Evolutionary conservation across 139 green algal genomes (phyloP).

Genomic region (Edaphochlamys debaryana): DNA sequence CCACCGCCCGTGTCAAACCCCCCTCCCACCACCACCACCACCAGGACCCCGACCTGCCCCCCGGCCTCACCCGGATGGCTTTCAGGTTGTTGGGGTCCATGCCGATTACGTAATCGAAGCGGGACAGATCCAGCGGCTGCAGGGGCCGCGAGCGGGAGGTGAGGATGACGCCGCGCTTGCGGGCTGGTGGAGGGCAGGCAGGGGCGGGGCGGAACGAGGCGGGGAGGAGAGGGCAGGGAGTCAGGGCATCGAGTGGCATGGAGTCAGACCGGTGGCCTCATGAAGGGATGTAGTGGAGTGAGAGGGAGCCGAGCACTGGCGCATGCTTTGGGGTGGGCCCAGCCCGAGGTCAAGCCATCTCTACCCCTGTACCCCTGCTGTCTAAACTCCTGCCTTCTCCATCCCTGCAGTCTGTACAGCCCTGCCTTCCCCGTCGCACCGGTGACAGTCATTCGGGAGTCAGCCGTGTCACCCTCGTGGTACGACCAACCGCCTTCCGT

Average conservation of each 20-base stretch:
- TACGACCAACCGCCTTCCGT: conserved; percentile 78
- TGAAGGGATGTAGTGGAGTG: too few relatives aligned
- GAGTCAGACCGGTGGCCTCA: too few relatives aligned
- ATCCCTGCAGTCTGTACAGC: not conserved
- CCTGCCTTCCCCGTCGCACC: conserved; percentile 31
- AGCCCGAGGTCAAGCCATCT: too few relatives aligned
- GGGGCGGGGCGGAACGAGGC: not conserved
- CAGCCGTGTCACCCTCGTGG: conserved; percentile 87
- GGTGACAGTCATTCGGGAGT: conserved; percentile 84
- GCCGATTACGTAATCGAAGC: conserved; percentile 90
- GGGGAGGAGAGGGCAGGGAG: not conserved
- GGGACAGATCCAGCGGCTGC: conserved; percentile 77
- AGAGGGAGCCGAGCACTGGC: too few relatives aligned
- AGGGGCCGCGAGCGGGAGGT: conserved; percentile 90
- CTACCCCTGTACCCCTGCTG: too few relatives aligned
- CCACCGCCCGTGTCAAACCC: too few relatives aligned
- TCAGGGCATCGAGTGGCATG: too few relatives aligned
- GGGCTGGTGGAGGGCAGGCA: conserved; percentile 65
- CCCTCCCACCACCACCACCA: not conserved
- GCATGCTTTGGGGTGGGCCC: too few relatives aligned
- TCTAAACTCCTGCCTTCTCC: too few relatives aligned
- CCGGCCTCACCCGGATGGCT: conserved; percentile 56
- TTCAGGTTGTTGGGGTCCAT: conserved; percentile 90
- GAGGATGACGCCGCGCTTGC: conserved; percentile 76
- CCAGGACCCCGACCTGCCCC: not conserved